These are phyloP conservation scores for Lipomyces spencermartinsiae DNA, from an alignment of 805 yeast species.

Conservation along the genomic window DNA sequence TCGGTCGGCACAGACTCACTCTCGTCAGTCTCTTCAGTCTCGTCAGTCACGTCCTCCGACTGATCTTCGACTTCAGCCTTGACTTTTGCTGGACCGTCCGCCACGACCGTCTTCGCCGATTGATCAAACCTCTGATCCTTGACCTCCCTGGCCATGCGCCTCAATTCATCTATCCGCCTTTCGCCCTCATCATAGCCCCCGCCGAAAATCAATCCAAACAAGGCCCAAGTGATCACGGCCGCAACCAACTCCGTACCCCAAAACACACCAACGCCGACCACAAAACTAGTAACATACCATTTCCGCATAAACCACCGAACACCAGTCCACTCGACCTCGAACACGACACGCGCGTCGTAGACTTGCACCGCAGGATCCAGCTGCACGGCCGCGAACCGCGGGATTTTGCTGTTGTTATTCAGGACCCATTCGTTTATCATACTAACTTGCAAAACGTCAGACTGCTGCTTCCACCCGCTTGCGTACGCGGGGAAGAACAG, in stretches of 20 bases:
- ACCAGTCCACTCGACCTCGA: slow-evolving; percentile 45
- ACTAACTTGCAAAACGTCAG: slow-evolving; percentile 38
- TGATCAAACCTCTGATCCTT: not conserved
- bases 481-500: slow-evolving; percentile 44
- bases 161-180: not conserved
- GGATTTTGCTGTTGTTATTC: slow-evolving; percentile 2
- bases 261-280: slow-evolving; percentile 41
- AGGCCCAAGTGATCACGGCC: slow-evolving; percentile 24
- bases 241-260: slow-evolving; percentile 42
- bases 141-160: not conserved
- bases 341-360: slow-evolving; percentile 38
- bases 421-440: slow-evolving; percentile 39
- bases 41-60: not conserved
- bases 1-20: not conserved
- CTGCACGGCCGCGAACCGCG: slow-evolving; percentile 38
- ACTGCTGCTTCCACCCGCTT: slow-evolving; percentile 41
- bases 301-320: slow-evolving; percentile 45
- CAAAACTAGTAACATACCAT: slow-evolving; percentile 38
- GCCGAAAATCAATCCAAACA: not conserved
- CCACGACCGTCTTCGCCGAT: not conserved
- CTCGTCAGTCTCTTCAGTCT: not conserved
- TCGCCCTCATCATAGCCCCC: not conserved
- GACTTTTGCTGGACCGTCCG: not conserved
- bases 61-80: not conserved
- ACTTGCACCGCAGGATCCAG: slow-evolving; percentile 42